A percentile compares a stretch with the other conserved stretches of the same genome.
phyloP scores from a whole-genome alignment of 140 eudicot species.

The Oenanthe javanica region DNA sequence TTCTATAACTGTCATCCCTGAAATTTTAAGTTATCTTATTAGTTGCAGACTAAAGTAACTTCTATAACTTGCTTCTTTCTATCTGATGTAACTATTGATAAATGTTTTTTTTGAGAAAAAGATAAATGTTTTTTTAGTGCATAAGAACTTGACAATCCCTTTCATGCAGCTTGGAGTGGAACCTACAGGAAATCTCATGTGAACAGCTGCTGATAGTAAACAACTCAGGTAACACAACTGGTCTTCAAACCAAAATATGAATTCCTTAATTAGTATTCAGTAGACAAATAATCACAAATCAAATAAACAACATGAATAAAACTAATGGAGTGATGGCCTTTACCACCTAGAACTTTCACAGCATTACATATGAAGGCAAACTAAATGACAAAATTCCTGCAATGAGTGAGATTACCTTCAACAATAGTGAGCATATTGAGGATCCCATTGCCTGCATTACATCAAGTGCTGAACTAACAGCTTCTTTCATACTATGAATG shows the following conservation, averaged over 20 bases:
- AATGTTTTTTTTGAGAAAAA: background rate
- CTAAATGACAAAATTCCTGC: background rate
- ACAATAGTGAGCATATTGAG: slow-evolving; percentile 54
- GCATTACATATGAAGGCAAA: background rate
- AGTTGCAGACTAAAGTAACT: background rate
- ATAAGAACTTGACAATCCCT: background rate
- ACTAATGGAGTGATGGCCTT: background rate
- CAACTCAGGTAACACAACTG: background rate
- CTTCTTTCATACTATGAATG: slow-evolving; percentile 79
- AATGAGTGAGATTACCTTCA: slow-evolving; percentile 38
- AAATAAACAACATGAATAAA: background rate
- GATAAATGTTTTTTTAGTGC: background rate
- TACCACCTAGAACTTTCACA: background rate
- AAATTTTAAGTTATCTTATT: background rate
- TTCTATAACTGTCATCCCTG: background rate
- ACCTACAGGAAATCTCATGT: background rate
- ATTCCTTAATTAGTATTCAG: background rate
- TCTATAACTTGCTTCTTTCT: background rate
- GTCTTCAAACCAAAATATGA: background rate
- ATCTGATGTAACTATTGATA: background rate
- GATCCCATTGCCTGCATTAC: slow-evolving; percentile 83
- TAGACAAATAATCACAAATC: background rate
- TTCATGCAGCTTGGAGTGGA: background rate
- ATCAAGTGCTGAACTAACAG: slow-evolving; percentile 72
- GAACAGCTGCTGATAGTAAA: background rate